Conservation (phyloP, 352 stramenopile genomes). For the Phytopythium oedochilum region DNA sequence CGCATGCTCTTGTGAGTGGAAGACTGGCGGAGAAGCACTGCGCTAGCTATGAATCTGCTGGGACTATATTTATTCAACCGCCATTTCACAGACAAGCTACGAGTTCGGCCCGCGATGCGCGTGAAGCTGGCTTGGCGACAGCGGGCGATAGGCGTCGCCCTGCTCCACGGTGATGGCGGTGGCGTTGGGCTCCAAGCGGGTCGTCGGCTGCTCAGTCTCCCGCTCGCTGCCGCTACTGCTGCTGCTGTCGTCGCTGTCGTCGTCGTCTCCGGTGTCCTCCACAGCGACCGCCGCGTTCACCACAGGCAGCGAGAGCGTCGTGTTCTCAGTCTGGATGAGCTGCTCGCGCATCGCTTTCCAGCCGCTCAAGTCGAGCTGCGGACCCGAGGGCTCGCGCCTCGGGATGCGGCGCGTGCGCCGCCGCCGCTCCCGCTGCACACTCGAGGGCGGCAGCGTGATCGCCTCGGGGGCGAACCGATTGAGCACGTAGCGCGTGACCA, state of each 20-base stretch:
- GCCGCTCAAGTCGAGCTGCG: conserved; percentile 36
- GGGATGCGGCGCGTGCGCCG: background rate
- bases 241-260: background rate
- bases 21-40: too few species aligned
- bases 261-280: background rate
- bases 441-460: background rate
- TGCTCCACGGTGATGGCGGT: conserved; percentile 18
- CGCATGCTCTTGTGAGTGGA: background rate
- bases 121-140: conserved; percentile 21
- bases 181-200: background rate
- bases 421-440: background rate
- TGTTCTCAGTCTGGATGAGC: conserved; percentile 27
- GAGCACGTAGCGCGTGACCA: conserved; percentile 1
- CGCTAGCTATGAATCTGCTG: too few species aligned
- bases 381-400: conserved; percentile 5
- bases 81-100: conserved; percentile 12
- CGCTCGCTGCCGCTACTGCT: conserved; percentile 9
- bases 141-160: conserved; percentile 31
- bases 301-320: background rate
- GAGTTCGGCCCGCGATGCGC: conserved; percentile 8
- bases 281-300: conserved; percentile 1
- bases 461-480: background rate
- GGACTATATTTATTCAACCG: background rate
- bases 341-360: conserved; percentile 49
- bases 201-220: background rate